A percentile compares a stretch with the other conserved stretches of the same genome.
Evolutionary conservation across 768 basidiomycete genomes (phyloP).

Genomic region (Agaricus bisporus): DNA sequence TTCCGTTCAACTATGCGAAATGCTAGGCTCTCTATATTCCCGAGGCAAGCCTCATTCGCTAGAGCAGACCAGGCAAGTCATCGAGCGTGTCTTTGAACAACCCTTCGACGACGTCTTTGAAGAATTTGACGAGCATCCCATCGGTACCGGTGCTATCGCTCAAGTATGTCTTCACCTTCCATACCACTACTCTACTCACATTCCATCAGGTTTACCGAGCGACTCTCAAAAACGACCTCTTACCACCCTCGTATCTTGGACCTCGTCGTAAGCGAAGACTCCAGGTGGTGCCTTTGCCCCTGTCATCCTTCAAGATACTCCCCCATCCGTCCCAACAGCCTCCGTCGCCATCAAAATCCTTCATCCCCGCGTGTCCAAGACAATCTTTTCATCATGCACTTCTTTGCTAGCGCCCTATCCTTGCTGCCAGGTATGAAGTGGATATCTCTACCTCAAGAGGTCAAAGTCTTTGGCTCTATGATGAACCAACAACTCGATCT

Average conservation of each 20-base stretch:
- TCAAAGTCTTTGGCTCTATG: constrained; percentile 90
- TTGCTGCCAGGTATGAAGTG: constrained; percentile 91
- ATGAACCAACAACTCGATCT: constrained; percentile 95
- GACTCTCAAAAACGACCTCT: constrained; percentile 73
- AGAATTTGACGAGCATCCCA: constrained; percentile 78
- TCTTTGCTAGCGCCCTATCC: constrained; percentile 79
- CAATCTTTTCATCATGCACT: constrained; percentile 88
- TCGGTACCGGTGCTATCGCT: constrained; percentile 98
- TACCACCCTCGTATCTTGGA: constrained; percentile 78
- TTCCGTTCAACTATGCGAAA: constrained; percentile 80
- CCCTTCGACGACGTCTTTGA: constrained; percentile 89
- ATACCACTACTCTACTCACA: neutral
- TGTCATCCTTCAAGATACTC: constrained; percentile 57
- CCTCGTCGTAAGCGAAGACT: constrained; percentile 54
- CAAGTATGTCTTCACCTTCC: constrained; percentile 42
- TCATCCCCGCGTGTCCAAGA: constrained; percentile 80
- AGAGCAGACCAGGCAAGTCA: constrained; percentile 69
- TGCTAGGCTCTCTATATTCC: constrained; percentile 84
- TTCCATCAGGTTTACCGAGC: constrained; percentile 76
- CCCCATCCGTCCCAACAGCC: constrained; percentile 71
- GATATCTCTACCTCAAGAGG: constrained; percentile 94
- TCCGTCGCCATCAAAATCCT: constrained; percentile 94
- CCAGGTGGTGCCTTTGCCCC: constrained; percentile 41
- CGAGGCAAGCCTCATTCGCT: constrained; percentile 78
- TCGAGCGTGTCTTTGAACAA: constrained; percentile 78